These are phyloP conservation scores for Ailanthus altissimus DNA, from an alignment of 345 rosid species.

Conservation along the genomic window DNA sequence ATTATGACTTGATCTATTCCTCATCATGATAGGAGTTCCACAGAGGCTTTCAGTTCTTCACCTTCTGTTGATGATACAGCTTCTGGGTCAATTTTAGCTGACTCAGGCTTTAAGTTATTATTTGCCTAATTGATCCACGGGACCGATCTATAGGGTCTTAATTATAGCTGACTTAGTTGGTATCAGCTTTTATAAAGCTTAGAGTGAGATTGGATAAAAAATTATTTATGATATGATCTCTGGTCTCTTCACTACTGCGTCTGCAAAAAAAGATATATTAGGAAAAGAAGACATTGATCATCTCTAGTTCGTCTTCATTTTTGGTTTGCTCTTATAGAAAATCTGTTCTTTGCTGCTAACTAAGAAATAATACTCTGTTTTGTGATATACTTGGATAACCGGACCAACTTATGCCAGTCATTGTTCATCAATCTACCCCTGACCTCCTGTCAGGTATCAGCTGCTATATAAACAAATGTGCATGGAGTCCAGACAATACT, in stretches of 20 bases:
- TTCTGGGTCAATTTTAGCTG: not conserved
- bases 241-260: not conserved
- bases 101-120: not conserved
- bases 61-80: not conserved
- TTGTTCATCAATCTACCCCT: not conserved
- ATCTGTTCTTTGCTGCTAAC: not conserved
- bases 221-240: not conserved
- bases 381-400: not conserved
- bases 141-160: not conserved
- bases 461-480: not conserved
- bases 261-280: not conserved
- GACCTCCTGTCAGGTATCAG: not conserved
- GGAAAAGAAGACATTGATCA: not conserved
- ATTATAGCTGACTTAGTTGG: not conserved
- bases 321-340: not conserved
- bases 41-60: not conserved
- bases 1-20: not conserved
- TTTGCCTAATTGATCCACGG: not conserved
- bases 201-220: not conserved
- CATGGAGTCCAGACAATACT: not conserved
- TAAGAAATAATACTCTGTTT: not conserved
- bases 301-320: not conserved
- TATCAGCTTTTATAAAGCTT: not conserved
- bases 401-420: not conserved
- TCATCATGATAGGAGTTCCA: constrained; percentile 1